Evolutionary conservation across 768 basidiomycete species (phyloP).

Genomic region (Sporobolomyces roseus): DNA sequence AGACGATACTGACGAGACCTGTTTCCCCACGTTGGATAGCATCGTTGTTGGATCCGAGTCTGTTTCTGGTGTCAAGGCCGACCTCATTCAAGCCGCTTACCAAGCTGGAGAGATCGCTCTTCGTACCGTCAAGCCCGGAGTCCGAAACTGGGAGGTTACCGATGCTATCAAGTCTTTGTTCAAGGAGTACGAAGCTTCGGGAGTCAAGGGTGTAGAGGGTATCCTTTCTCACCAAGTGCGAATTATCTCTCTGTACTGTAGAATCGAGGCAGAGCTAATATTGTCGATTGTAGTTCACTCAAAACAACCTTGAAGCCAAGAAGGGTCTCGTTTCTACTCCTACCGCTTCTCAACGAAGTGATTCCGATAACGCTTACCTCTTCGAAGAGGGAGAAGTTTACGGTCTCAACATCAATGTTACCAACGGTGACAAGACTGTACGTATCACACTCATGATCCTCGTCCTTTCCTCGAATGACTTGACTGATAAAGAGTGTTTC

Average conservation of each 20-base stretch:
- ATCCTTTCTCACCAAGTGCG: conserved; percentile 39
- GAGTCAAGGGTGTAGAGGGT: conserved; percentile 94
- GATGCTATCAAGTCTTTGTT: conserved; percentile 73
- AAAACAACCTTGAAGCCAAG: conserved; percentile 91
- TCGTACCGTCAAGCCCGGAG: conserved; percentile 69
- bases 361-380: conserved; percentile 69
- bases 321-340: conserved; percentile 74
- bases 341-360: conserved; percentile 72
- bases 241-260: neutral
- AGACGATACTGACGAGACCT: neutral
- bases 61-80: conserved; percentile 79
- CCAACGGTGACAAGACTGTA: conserved; percentile 84
- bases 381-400: conserved; percentile 94
- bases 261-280: neutral
- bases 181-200: conserved; percentile 58
- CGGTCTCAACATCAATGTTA: conserved; percentile 85
- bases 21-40: too few relatives aligned
- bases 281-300: conserved; percentile 52
- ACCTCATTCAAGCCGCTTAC: conserved; percentile 90
- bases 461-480: neutral
- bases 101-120: conserved; percentile 86
- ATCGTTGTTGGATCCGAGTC: conserved; percentile 74
- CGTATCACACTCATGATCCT: conserved; percentile 30
- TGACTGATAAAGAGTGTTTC: neutral
- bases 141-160: conserved; percentile 92